Base-by-base conservation (phyloP, 192 early-diverging fungal species). In the Coemansia sp. region DNA sequence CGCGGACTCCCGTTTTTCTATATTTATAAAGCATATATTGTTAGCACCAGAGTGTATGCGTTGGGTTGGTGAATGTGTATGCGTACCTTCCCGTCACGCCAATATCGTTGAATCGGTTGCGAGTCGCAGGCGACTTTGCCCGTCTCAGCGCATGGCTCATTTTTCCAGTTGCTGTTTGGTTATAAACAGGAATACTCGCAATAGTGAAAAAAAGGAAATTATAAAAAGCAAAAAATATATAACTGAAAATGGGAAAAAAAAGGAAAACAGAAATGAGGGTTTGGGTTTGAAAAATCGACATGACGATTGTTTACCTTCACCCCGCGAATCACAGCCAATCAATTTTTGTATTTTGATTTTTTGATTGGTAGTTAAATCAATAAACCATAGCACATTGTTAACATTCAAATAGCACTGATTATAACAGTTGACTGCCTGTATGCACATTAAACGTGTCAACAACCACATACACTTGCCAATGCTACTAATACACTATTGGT, bases 1-100 rank as follows among this genome's bases (percentile, higher is more conserved):
- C 76, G 6, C 71, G 66, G n/a, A 73, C 70, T 8, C 76, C 76
- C 2, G 76, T 79, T 43, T 79, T 79, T 47, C 76, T 77, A 77
- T 6, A 59, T 9, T 4, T 5, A 19, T 6, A 37, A 19, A 26
- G 21, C 31, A 38, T 3, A 26, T 37, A 14, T 29, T 29, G 14
- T 38, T 31, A 57, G 16, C 5, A 19, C 8, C n/a, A 51, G 6
- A 8, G n/a, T 51, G 49, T 51, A 51, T 51, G 49, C 49, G 49
- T 23, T 22, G 5, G 0, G 9, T 17, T 23, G 8, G 8, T 22
- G 9, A 23, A 3, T 23, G 6, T 19, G 8, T 22, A 17, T 51
- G 22, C 49, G 12, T 57, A 31, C 56, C 56, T 57, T 57, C 56
- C 56, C 16, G 56, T 57, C 19, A 57, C 35, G 27, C 56, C 56